Conservation (phyloP, 768 basidiomycete species). For the Scleroderma citrinum region DNA sequence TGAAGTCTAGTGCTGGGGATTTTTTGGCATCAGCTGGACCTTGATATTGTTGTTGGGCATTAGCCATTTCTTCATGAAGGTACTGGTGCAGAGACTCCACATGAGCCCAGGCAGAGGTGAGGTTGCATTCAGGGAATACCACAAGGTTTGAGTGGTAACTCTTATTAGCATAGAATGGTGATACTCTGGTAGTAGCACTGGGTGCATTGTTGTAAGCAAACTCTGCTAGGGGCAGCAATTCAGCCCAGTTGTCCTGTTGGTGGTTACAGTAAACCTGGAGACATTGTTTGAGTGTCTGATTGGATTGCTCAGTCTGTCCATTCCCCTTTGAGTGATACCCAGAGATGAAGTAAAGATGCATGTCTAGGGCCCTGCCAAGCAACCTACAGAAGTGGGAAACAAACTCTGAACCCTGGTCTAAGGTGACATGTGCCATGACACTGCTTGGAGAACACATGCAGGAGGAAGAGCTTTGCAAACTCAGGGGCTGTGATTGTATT, state of each 20-base stretch:
- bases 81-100: constrained; percentile 14
- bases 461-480: constrained; percentile 4
- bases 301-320: constrained; percentile 14
- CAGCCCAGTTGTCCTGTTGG: neutral
- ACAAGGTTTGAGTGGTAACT: too few relatives aligned
- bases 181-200: neutral
- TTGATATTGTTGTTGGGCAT: constrained; percentile 11
- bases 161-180: too few relatives aligned
- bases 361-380: constrained; percentile 20
- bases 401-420: constrained; percentile 21
- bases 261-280: too few relatives aligned
- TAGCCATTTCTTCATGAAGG: constrained; percentile 11
- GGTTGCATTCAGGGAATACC: constrained; percentile 3
- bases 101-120: constrained; percentile 13
- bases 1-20: neutral
- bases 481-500: constrained; percentile 8
- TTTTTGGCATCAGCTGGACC: constrained; percentile 4
- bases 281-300: constrained; percentile 3
- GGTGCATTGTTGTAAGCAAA: neutral
- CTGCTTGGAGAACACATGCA: constrained; percentile 20
- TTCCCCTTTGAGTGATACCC: constrained; percentile 19
- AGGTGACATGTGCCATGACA: constrained; percentile 6
- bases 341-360: constrained; percentile 19
- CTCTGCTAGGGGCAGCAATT: neutral
- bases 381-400: constrained; percentile 28